Evolutionary conservation across 768 basidiomycete genomes (phyloP).

Genomic region (Hygrocybe coccinea): DNA sequence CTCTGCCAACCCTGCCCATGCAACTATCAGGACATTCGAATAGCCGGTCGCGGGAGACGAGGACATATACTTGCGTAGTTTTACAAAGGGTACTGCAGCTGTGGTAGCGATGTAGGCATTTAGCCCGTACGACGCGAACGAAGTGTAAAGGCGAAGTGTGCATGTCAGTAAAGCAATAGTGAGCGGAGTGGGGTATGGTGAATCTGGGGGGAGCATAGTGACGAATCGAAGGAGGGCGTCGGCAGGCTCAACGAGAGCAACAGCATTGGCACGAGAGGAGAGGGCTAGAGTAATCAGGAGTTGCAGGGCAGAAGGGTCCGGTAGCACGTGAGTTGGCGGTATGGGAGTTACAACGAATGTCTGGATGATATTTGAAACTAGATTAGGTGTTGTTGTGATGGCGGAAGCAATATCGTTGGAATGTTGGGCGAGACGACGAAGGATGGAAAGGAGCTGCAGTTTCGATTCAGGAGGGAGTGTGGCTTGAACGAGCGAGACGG

Average conservation of each 20-base stretch:
- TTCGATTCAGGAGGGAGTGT: conserved; percentile 47
- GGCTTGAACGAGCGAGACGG: conserved; percentile 36
- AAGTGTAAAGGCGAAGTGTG: conserved; percentile 59
- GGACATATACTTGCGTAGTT: conserved; percentile 44
- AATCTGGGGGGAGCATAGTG: conserved; percentile 46
- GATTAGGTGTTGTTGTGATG: conserved; percentile 47
- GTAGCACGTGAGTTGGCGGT: conserved; percentile 33
- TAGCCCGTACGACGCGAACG: conserved; percentile 74
- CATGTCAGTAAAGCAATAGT: conserved; percentile 46
- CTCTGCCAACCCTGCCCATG: conserved; percentile 59
- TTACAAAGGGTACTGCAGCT: conserved; percentile 51
- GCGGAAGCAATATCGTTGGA: conserved; percentile 47
- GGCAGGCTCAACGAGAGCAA: conserved; percentile 47
- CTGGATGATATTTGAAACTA: conserved; percentile 49
- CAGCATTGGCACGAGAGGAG: conserved; percentile 68
- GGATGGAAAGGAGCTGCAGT: conserved; percentile 51
- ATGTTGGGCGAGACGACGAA: conserved; percentile 58
- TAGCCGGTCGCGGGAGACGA: conserved; percentile 30
- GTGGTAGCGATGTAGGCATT: conserved; percentile 65
- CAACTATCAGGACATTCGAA: conserved; percentile 34
- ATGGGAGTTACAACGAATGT: conserved; percentile 55
- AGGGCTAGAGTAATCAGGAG: conserved; percentile 53
- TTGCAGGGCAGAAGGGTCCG: conserved; percentile 51
- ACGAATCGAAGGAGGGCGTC: conserved; percentile 73
- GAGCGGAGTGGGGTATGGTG: conserved; percentile 39